Base-by-base conservation (phyloP, 768 basidiomycete species). In the Calocybe indica region DNA sequence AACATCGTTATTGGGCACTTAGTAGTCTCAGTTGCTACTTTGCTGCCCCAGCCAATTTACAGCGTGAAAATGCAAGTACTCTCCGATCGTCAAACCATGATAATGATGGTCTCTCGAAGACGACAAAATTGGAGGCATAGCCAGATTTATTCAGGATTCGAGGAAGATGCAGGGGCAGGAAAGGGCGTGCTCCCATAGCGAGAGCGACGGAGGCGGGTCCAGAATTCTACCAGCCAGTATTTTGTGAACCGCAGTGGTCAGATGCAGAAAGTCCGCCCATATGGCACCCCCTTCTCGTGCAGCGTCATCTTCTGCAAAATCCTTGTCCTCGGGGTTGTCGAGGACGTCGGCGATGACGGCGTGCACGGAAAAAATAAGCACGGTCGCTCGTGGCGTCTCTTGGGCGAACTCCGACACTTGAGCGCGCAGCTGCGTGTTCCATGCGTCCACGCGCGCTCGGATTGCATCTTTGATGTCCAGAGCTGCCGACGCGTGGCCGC, bases 181-280 rank as follows among this genome's bases (percentile, higher is more conserved):
- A 22, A 22, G 22, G 22, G 4, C 4, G 22, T 22, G 22, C 22
- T 22, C 22, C 22, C 22, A 22, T 22, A 22, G 2, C 2, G 22
- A 22, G 22, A 22, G 22, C 22, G 22, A 22, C 22, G 22, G 22
- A 22, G 22, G 22, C 12, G 40, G 31, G 12, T 41, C 40, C 22
- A 8, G 40, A 12, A 46, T 7, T 13, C 35, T 28, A 38, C 52
- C 44, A 13, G 67, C 68, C 9, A 70, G 39, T 14, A 72, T 53
- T 15, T 50, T 44, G 37, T 72, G 71, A 9, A 70, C 62, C 2
- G 45, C 57, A 0, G 43, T 40, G 11, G 72, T 65, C 36, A 68
- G 45, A 52, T 73, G 71, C 43, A 73, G 45, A n/a, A 59, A 47
- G 49, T 73, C 72, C 29, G 36, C 44, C 71, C 71, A 73, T 32